phyloP scores from a whole-genome alignment of 2,329 filamentous ascomycete species.

The Blumeriella jaapii region DNA sequence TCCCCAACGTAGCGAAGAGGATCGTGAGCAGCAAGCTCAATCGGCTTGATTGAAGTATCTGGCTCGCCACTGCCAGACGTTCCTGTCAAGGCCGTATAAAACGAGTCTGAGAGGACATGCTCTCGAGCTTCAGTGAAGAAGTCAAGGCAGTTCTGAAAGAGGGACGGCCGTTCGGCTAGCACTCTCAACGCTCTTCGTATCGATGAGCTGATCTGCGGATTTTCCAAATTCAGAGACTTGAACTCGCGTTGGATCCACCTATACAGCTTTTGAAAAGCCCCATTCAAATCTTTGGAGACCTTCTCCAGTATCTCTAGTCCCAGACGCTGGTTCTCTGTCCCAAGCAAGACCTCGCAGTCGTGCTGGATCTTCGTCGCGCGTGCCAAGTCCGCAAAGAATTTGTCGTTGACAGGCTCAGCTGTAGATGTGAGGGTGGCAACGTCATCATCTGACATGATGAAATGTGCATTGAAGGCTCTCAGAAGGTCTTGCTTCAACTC shows the following conservation, averaged over 20 bases:
- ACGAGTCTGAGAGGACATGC: constrained; percentile 74
- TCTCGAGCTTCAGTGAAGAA: constrained; percentile 87
- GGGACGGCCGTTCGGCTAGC: constrained; percentile 73
- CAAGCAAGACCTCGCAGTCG: constrained; percentile 81
- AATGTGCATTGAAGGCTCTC: constrained; percentile 67
- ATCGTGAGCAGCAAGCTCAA: constrained; percentile 88
- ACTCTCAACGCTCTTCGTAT: constrained; percentile 78
- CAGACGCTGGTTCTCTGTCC: constrained; percentile 78
- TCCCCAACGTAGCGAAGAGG: constrained; percentile 85
- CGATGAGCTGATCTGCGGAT: constrained; percentile 77
- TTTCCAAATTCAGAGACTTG: constrained; percentile 83
- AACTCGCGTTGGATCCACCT: constrained; percentile 93
- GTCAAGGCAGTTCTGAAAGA: constrained; percentile 90
- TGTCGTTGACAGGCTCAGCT: constrained; percentile 72
- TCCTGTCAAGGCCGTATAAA: constrained; percentile 80
- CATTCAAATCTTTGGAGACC: constrained; percentile 74
- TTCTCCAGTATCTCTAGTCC: constrained; percentile 88
- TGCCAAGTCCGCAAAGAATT: constrained; percentile 66
- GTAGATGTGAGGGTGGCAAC: constrained; percentile 62
- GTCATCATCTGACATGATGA: constrained; percentile 75
- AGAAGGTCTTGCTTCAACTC: constrained; percentile 74
- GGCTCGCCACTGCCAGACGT: constrained; percentile 44
- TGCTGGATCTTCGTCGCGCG: constrained; percentile 79
- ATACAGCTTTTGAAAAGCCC: constrained; percentile 90
- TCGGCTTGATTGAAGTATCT: constrained; percentile 65